Percentiles rank a stretch among this genome's conserved stretches.
Evolutionary conservation across 1,284 basidiomycete genomes (phyloP).

Genomic region (Tausonia pullulans): DNA sequence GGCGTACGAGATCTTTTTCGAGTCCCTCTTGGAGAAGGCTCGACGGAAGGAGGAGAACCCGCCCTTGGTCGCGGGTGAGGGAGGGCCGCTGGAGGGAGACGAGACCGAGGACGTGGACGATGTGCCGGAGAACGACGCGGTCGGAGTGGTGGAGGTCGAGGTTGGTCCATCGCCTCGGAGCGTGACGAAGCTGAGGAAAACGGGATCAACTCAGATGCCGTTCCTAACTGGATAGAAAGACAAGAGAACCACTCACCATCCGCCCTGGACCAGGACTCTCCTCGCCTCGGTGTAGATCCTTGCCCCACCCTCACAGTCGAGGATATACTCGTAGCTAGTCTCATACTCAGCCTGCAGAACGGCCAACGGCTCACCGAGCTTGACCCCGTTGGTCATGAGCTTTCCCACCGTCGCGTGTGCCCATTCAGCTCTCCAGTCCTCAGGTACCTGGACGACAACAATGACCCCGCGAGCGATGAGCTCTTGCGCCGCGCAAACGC

Average conservation of each 20-base stretch:
- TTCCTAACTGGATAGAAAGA: not conserved
- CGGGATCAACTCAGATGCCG: not conserved
- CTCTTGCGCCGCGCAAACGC: constrained; percentile 11
- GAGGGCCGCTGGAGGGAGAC: not conserved
- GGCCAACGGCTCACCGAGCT: constrained; percentile 6
- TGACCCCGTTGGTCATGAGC: not conserved
- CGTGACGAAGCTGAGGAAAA: constrained; percentile 10
- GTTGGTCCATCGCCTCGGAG: constrained; percentile 3
- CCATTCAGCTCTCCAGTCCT: constrained; percentile 6
- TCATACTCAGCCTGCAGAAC: constrained; percentile 13
- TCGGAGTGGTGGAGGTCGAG: not conserved
- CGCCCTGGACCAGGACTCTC: constrained; percentile 8
- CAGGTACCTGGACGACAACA: constrained; percentile 9
- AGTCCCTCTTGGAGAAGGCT: constrained; percentile 14
- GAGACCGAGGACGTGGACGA: not conserved
- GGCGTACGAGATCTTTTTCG: constrained; percentile 9
- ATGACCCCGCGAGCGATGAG: constrained; percentile 8
- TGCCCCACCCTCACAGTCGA: constrained; percentile 13
- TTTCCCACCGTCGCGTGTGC: not conserved
- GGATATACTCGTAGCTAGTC: constrained; percentile 11
- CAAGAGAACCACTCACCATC: constrained; percentile 3
- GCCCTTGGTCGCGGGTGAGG: not conserved
- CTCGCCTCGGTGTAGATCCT: constrained; percentile 6
- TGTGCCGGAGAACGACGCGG: not conserved
- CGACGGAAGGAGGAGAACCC: constrained; percentile 12